Evolutionary conservation across 2,329 filamentous ascomycete species (phyloP).

Genomic region (Colletotrichum somersetense): DNA sequence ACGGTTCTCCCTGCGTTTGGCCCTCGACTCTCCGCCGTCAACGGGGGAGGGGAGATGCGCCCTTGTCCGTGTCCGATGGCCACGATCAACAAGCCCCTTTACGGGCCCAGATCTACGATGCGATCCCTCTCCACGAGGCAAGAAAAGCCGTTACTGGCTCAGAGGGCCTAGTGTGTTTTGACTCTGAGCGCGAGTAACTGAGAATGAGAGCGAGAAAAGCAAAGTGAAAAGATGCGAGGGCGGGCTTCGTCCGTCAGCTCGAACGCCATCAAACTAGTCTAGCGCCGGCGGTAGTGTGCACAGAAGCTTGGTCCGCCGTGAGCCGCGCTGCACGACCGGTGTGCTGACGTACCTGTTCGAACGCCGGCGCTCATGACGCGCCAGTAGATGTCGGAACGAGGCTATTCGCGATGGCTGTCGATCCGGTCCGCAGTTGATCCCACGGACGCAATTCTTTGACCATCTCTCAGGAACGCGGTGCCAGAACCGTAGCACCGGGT

Average conservation of each 20-base stretch:
- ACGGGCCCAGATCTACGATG: not conserved
- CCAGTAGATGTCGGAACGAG: no score
- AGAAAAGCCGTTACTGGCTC: constrained; percentile 10
- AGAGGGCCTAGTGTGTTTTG: not conserved
- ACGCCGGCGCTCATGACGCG: not conserved
- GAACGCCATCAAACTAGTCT: not conserved
- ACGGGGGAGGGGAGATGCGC: not conserved
- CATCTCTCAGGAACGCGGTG: no score
- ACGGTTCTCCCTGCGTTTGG: not conserved
- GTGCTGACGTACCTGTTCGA: no score
- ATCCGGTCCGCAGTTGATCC: no score
- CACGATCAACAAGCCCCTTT: not conserved
- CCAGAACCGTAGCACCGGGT: not conserved
- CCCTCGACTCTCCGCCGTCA: not conserved
- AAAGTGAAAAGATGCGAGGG: not conserved
- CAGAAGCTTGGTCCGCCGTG: not conserved
- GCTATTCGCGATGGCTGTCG: no score
- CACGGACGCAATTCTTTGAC: no score
- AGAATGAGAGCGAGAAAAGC: not conserved
- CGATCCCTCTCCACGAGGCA: not conserved
- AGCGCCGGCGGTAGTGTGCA: not conserved
- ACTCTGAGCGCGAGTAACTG: not conserved
- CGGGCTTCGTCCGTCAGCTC: not conserved
- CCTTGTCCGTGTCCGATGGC: not conserved
- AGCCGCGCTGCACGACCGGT: no score